Base-by-base conservation (phyloP, 192 early-diverging fungal genomes). In the Chytriomyces sp. region DNA sequence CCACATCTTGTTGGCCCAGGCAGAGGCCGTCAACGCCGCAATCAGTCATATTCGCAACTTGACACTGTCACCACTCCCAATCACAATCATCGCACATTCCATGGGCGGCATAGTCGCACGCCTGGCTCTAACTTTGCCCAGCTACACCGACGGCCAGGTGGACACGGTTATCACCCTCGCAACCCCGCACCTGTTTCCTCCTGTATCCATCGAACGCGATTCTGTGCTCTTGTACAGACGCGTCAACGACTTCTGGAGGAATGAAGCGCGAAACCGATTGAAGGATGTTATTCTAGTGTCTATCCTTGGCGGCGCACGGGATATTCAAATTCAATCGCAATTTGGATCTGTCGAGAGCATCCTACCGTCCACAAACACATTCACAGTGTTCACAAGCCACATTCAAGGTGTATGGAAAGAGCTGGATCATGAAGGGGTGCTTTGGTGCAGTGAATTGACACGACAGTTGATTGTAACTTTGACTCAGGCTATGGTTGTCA, bases 81-180 rank as follows among this genome's bases (percentile, higher is more conserved):
- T 96, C n/a, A 78, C 92, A n/a, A 79, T 97, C 30, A 79, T 96
- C 58, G 94, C 90, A 12, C 94, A 98, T 75, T 96, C 94, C 8
- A 97, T 98, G 95, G 96, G 96, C 37, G 95, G 95, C 10, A 88
- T 96, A n/a, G 95, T 96, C 22, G 94, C 95, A 0, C 83, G 95
- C 8, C 85, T 88, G 0, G 82, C 93, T 36, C 84, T 93, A 55
- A 87, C 82, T 0, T 80, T 93, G 58, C 73, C 86, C 0, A 94
- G 91, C 80, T 90, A 91, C 74, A 66, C 81, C 3, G 79, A 84
- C 0, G 89, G 89, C 3, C 89, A 88, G 2, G 85, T 98, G 33
- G 84, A 89, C 37, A 91, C 93, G 2, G 89, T 99, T 14, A 77
- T 99, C 31, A 97, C 94, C 4, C 65, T 99, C 28, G 85, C 96